phyloP scores from a whole-genome alignment of 1,139 yeast genomes.

The Geotrichum cucujoidarum region DNA sequence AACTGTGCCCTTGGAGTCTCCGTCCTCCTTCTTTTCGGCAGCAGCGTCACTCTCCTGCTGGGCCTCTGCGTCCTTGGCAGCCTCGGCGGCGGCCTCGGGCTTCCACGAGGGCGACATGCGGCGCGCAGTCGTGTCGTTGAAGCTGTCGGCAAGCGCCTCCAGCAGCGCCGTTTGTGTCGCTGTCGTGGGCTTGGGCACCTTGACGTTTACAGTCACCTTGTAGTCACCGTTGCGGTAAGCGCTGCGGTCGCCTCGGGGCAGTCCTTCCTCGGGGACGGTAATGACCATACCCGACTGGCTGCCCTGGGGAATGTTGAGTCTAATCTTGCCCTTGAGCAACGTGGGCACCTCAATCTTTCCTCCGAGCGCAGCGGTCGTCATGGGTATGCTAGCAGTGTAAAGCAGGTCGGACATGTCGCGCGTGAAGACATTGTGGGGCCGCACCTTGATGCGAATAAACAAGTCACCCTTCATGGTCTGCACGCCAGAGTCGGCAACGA shows the following conservation, averaged over 20 bases:
- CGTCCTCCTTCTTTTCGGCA: not conserved
- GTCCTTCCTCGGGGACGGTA: constrained; percentile 82
- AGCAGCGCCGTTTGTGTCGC: constrained; percentile 88
- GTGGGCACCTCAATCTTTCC: constrained; percentile 88
- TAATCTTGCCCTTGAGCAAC: constrained; percentile 63
- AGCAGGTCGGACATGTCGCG: constrained; percentile 63
- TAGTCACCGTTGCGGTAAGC: constrained; percentile 52
- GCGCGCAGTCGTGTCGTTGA: constrained; percentile 73
- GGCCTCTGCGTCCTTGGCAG: not conserved
- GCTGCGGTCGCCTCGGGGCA: constrained; percentile 61
- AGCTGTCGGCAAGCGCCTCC: constrained; percentile 91
- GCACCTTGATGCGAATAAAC: constrained; percentile 71
- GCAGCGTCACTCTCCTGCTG: not conserved
- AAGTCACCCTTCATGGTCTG: constrained; percentile 77
- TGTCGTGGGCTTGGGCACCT: constrained; percentile 67
- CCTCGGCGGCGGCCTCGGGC: constrained; percentile 9
- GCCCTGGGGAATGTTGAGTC: constrained; percentile 80
- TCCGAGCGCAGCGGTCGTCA: constrained; percentile 96
- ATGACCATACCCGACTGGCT: constrained; percentile 73
- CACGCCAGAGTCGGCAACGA: constrained; percentile 42
- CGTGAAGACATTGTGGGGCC: constrained; percentile 64
- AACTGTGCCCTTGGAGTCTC: constrained; percentile 11
- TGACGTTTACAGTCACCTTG: constrained; percentile 68
- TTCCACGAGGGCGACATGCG: constrained; percentile 53
- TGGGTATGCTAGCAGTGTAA: constrained; percentile 63